Conservation (phyloP, 305 asterid species). For the Fraxinus greggii region DNA sequence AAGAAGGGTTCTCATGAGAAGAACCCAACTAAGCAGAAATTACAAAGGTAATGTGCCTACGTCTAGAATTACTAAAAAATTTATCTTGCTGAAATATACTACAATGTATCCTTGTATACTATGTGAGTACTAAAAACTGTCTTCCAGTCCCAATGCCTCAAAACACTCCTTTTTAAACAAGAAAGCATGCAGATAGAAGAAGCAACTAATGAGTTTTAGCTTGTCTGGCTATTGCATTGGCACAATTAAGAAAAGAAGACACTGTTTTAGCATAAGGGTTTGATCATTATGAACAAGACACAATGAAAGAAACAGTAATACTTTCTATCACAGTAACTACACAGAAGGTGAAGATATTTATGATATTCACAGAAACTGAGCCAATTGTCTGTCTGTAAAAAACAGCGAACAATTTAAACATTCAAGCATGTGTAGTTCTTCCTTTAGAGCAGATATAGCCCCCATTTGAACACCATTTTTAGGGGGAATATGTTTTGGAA, state of each 20-base stretch:
- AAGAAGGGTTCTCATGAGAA: neutral
- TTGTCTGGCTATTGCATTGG: neutral
- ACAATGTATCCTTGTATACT: neutral
- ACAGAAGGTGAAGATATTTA: neutral
- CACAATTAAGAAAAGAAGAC: neutral
- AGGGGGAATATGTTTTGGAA: neutral
- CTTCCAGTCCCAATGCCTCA: neutral
- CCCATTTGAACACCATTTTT: no score
- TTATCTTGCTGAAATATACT: neutral
- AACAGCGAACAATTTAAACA: neutral
- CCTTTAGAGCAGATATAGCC: neutral
- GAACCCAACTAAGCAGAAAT: neutral
- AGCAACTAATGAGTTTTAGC: neutral
- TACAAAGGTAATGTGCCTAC: neutral
- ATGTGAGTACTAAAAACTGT: neutral
- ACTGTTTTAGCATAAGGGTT: neutral
- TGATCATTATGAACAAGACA: neutral
- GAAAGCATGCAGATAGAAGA: neutral
- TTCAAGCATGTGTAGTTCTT: neutral
- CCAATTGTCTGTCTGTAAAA: neutral
- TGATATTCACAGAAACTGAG: neutral
- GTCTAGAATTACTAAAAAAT: neutral
- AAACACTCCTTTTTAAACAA: neutral
- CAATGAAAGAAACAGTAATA: neutral
- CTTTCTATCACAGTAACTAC: neutral